Evolutionary conservation across 2,329 filamentous ascomycete genomes (phyloP).

Genomic region (Colletotrichum zoysiae): DNA sequence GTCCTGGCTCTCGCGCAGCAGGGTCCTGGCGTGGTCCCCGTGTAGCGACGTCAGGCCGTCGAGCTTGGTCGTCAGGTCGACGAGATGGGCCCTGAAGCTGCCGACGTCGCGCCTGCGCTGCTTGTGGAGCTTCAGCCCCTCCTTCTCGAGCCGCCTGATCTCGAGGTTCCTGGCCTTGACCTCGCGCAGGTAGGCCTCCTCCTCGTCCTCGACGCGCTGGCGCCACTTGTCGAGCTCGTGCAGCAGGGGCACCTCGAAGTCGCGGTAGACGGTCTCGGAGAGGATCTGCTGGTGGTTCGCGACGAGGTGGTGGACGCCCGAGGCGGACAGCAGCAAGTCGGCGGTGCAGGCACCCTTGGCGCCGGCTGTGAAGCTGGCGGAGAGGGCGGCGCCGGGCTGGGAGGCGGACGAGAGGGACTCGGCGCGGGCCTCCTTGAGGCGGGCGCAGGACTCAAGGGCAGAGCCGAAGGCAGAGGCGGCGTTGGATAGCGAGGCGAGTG

Average conservation of each 20-base stretch:
- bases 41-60: constrained; percentile 73
- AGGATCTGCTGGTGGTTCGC: constrained; percentile 80
- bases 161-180: constrained; percentile 68
- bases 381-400: constrained; percentile 52
- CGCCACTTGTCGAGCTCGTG: constrained; percentile 77
- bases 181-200: constrained; percentile 68
- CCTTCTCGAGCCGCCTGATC: constrained; percentile 74
- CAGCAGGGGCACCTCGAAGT: constrained; percentile 76
- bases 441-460: constrained; percentile 76
- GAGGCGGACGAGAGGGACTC: constrained; percentile 61
- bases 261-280: constrained; percentile 75
- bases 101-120: constrained; percentile 71
- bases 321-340: constrained; percentile 71
- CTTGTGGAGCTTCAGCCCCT: constrained; percentile 72
- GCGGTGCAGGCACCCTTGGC: constrained; percentile 68
- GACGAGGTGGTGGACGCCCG: constrained; percentile 75
- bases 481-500: constrained; percentile 70
- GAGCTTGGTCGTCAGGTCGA: constrained; percentile 71
- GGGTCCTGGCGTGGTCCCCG: constrained; percentile 68
- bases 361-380: constrained; percentile 60
- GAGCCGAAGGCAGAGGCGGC: constrained; percentile 74
- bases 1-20: constrained; percentile 74
- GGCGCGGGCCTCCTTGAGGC: constrained; percentile 74
- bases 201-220: constrained; percentile 73
- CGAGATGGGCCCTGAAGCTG: constrained; percentile 72